Evolutionary conservation across 768 basidiomycete genomes (phyloP).

Genomic region (Suillus hirtellus): DNA sequence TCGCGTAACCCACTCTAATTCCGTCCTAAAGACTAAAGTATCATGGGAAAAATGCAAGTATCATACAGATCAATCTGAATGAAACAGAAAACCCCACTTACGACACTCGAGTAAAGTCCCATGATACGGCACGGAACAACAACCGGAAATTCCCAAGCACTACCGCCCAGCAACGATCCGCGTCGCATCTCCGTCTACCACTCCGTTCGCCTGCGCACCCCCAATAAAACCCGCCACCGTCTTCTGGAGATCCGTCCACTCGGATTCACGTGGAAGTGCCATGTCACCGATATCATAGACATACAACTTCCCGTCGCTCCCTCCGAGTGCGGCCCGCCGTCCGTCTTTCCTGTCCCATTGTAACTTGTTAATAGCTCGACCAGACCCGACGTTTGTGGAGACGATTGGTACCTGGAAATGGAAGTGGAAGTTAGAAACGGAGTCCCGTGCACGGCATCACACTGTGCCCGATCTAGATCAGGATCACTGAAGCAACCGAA

Average conservation of each 20-base stretch:
- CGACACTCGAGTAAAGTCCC: neutral
- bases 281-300: constrained; percentile 95
- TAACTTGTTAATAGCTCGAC: constrained; percentile 90
- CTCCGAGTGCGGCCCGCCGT: constrained; percentile 84
- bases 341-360: constrained; percentile 96
- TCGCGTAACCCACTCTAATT: constrained; percentile 15
- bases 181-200: constrained; percentile 28
- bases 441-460: constrained; percentile 3
- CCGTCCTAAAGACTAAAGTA: neutral
- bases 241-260: constrained; percentile 94
- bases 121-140: neutral
- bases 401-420: constrained; percentile 78
- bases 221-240: constrained; percentile 69
- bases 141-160: neutral
- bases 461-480: neutral
- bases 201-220: constrained; percentile 46
- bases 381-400: constrained; percentile 78
- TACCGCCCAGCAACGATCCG: constrained; percentile 38
- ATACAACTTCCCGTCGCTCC: constrained; percentile 90
- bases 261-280: constrained; percentile 82
- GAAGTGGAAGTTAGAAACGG: neutral
- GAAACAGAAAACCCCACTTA: neutral
- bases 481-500: neutral
- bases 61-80: neutral
- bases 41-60: neutral